These are phyloP conservation scores for Cladosporium velox DNA, from an alignment of 2,329 filamentous ascomycete species.

Conservation along the genomic window DNA sequence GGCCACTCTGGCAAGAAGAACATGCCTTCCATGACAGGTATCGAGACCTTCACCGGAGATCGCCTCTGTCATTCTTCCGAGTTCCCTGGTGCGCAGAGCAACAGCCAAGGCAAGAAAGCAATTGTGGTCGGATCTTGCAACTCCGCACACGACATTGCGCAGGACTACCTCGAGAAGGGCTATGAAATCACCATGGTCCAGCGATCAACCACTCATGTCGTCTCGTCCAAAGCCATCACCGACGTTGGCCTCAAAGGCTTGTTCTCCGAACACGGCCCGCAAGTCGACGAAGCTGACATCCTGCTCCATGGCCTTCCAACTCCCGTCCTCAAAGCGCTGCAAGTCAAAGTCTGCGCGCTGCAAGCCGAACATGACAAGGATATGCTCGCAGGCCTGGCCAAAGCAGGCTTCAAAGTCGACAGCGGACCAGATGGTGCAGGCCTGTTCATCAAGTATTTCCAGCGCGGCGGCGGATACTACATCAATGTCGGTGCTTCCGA, in stretches of 20 bases:
- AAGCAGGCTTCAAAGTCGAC: slow-evolving; percentile 47
- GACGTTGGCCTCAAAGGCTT: slow-evolving; percentile 25
- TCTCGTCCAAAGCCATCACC: slow-evolving; percentile 36
- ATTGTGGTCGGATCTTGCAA: slow-evolving; percentile 53
- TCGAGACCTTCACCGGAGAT: slow-evolving; percentile 55
- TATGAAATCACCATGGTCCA: slow-evolving; percentile 50
- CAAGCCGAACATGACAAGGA: slow-evolving; percentile 12
- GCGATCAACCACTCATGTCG: slow-evolving; percentile 45
- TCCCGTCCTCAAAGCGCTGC: slow-evolving; percentile 34
- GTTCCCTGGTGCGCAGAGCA: slow-evolving; percentile 48
- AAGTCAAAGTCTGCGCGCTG: slow-evolving; percentile 39
- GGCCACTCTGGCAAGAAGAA: slow-evolving; percentile 68
- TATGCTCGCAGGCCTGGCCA: slow-evolving; percentile 42
- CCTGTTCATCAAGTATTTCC: slow-evolving; percentile 42
- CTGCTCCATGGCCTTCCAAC: slow-evolving; percentile 32
- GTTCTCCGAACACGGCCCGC: slow-evolving; percentile 24
- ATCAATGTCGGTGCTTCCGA: slow-evolving; percentile 49
- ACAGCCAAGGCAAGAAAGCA: slow-evolving; percentile 45
- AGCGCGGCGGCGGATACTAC: slow-evolving; percentile 51
- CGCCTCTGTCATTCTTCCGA: slow-evolving; percentile 53
- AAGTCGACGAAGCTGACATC: slow-evolving; percentile 28
- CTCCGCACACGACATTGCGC: slow-evolving; percentile 52
- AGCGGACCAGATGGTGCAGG: slow-evolving; percentile 36
- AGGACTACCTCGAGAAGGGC: slow-evolving; percentile 49
- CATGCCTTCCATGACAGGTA: slow-evolving; percentile 39